Percentiles rank a stretch among this genome's conserved stretches.
phyloP scores from a whole-genome alignment of 306 rosid species.

The Rosa chinensis region DNA sequence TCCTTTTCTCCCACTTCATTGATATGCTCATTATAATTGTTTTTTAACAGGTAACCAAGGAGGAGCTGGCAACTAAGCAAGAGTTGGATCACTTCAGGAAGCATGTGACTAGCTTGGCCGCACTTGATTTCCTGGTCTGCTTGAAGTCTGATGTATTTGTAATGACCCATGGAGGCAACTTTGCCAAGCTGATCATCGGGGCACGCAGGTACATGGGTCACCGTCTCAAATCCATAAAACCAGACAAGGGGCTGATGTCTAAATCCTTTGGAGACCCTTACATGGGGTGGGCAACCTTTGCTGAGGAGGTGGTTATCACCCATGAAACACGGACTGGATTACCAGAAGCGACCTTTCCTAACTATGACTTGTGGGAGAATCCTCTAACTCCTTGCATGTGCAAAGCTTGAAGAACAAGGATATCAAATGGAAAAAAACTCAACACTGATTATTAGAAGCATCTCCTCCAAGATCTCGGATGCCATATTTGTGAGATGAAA shows the following conservation, averaged over 20 bases:
- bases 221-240: slow-evolving; percentile 86
- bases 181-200: slow-evolving; percentile 93
- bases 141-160: slow-evolving; percentile 96
- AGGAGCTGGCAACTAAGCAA: slow-evolving; percentile 85
- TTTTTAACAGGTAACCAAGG: slow-evolving; percentile 75
- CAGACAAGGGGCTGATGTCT: slow-evolving; percentile 98
- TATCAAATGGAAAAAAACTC: slow-evolving; percentile 20
- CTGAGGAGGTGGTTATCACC: slow-evolving; percentile 83
- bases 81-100: slow-evolving; percentile 87
- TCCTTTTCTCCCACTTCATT: slow-evolving; percentile 2
- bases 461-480: slow-evolving; percentile 27
- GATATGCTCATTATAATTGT: slow-evolving; percentile 4
- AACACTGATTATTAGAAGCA: slow-evolving; percentile 25
- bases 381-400: slow-evolving; percentile 99
- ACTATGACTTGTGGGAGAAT: slow-evolving; percentile 96
- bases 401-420: slow-evolving; percentile 61
- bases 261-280: slow-evolving; percentile 98
- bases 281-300: slow-evolving; percentile 97
- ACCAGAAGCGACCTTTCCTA: slow-evolving; percentile 93
- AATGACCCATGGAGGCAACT: slow-evolving; percentile 99
- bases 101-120: slow-evolving; percentile 98
- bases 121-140: slow-evolving; percentile 97
- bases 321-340: slow-evolving; percentile 88
- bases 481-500: neutral
- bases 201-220: slow-evolving; percentile 98